Conservation (phyloP, 75 land plant genomes). For the Larix kaempferi region DNA sequence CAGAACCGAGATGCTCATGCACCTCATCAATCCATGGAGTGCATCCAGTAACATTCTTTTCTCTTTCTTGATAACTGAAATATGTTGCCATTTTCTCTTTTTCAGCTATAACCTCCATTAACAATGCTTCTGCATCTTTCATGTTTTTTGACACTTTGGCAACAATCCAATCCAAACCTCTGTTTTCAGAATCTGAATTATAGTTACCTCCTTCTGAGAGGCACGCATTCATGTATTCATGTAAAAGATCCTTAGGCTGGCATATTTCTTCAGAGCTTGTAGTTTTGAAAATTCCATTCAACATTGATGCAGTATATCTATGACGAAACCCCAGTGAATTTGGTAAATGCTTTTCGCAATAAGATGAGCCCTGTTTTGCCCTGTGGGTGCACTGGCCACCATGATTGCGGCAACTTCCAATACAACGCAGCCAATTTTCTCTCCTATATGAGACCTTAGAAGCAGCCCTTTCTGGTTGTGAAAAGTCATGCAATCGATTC, state of each 20-base stretch:
- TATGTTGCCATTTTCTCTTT: constrained; percentile 53
- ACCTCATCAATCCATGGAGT: constrained; percentile 1
- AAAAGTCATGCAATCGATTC: neutral
- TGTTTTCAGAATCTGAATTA: constrained; percentile 31
- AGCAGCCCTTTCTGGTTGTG: constrained; percentile 11
- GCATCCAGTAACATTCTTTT: neutral
- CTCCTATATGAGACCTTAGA: neutral
- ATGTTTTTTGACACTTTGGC: constrained; percentile 59
- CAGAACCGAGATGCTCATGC: neutral
- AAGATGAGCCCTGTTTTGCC: constrained; percentile 66
- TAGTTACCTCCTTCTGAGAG: constrained; percentile 29
- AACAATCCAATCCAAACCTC: constrained; percentile 58
- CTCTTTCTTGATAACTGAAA: constrained; percentile 46
- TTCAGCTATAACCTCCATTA: constrained; percentile 63
- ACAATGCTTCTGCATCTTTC: constrained; percentile 45
- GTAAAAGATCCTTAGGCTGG: constrained; percentile 68
- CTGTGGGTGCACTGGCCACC: constrained; percentile 54
- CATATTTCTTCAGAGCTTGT: constrained; percentile 45
- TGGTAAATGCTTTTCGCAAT: constrained; percentile 86
- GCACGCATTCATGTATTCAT: constrained; percentile 60
- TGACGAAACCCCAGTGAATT: constrained; percentile 60
- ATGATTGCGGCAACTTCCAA: constrained; percentile 35
- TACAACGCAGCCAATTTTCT: constrained; percentile 22
- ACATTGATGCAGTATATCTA: constrained; percentile 43
- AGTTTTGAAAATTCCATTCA: constrained; percentile 38